Evolutionary conservation across 179 eudicot species (phyloP).

Genomic region (Actinidia chinensis): DNA sequence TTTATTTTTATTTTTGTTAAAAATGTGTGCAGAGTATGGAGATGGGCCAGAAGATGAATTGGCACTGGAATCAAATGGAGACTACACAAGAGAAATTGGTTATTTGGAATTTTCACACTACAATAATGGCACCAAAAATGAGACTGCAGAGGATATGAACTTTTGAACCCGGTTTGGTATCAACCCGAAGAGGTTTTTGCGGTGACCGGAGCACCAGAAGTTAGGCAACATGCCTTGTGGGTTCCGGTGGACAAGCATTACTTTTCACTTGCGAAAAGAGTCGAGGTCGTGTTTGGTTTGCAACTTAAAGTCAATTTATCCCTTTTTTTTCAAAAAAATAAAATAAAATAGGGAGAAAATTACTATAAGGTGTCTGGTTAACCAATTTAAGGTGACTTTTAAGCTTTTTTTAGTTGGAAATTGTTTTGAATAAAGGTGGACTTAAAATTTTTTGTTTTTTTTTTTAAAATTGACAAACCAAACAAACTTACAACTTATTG

Average conservation of each 20-base stretch:
- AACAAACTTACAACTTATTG: no score
- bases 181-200: constrained; percentile 63
- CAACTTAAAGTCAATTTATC: neutral
- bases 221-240: constrained; percentile 54
- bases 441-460: no score
- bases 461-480: no score
- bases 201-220: constrained; percentile 46
- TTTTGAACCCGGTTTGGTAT: constrained; percentile 54
- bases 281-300: constrained; percentile 35
- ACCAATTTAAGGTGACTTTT: no score
- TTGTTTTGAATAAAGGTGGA: no score
- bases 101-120: constrained; percentile 38
- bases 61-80: constrained; percentile 51
- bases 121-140: constrained; percentile 16
- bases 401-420: no score
- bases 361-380: no score
- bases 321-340: no score
- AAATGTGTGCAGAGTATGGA: constrained; percentile 31
- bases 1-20: neutral
- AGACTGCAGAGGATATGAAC: constrained; percentile 21
- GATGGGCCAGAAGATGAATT: constrained; percentile 38
- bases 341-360: no score
- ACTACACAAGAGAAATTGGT: constrained; percentile 55
- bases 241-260: constrained; percentile 42
- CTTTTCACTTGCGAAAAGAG: constrained; percentile 30